Conservation (phyloP, 129 eudicot species). For the Chrysanthemum lavandulifolium region DNA sequence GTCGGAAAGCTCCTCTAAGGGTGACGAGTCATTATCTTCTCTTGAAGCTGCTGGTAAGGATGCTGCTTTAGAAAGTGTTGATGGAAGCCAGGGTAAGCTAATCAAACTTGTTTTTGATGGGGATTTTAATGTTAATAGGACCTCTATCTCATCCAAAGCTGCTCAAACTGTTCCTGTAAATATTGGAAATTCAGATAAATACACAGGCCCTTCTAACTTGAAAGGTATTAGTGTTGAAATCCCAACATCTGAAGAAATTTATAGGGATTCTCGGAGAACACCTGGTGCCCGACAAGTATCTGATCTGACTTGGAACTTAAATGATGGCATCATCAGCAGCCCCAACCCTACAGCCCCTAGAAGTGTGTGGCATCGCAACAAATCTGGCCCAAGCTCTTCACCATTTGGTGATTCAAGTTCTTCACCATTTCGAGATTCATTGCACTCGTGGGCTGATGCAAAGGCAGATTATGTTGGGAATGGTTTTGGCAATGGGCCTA, state of each 20-base stretch:
- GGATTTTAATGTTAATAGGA: neutral
- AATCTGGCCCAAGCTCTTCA: slow-evolving; percentile 15
- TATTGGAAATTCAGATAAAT: slow-evolving; percentile 13
- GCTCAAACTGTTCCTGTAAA: slow-evolving; percentile 5
- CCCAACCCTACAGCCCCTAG: slow-evolving; percentile 42
- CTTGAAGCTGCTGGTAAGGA: slow-evolving; percentile 22
- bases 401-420: slow-evolving; percentile 29
- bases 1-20: slow-evolving; percentile 27
- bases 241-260: slow-evolving; percentile 43
- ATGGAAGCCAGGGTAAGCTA: slow-evolving; percentile 17
- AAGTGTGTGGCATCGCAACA: slow-evolving; percentile 40
- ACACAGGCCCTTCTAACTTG: slow-evolving; percentile 23
- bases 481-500: slow-evolving; percentile 69
- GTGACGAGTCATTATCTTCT: slow-evolving; percentile 13
- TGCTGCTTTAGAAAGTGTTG: slow-evolving; percentile 22
- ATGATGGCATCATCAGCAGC: slow-evolving; percentile 42
- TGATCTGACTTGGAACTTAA: slow-evolving; percentile 36
- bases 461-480: slow-evolving; percentile 39
- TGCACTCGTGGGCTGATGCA: slow-evolving; percentile 49
- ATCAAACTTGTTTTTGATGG: slow-evolving; percentile 36
- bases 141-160: slow-evolving; percentile 22
- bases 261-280: slow-evolving; percentile 32
- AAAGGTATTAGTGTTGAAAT: slow-evolving; percentile 55
- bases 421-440: slow-evolving; percentile 37
- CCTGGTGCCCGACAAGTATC: slow-evolving; percentile 31